phyloP scores from a whole-genome alignment of 2,329 filamentous ascomycete species.

The Didymellaceae sp. region DNA sequence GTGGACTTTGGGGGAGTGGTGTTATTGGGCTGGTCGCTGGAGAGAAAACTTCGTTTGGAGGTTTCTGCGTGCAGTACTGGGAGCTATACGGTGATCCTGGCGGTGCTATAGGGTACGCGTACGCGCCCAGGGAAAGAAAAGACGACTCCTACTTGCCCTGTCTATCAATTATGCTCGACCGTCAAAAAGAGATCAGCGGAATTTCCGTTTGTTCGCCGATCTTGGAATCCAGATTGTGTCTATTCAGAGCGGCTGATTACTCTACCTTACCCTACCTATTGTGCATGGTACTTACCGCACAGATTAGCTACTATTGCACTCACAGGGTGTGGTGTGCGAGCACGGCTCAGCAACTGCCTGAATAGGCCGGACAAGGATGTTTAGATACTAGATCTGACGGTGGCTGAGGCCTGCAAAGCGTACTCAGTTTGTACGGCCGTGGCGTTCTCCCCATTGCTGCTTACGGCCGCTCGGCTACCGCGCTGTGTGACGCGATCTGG shows the following conservation, averaged over 20 bases:
- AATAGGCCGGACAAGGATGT: neutral
- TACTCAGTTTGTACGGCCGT: slow-evolving; percentile 2
- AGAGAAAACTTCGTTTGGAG: no score
- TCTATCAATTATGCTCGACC: neutral
- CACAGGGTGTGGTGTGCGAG: neutral
- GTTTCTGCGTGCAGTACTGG: neutral
- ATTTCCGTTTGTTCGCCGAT: neutral
- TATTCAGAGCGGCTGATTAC: neutral
- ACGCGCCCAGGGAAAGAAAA: slow-evolving; percentile 3
- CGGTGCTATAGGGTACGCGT: slow-evolving; percentile 10
- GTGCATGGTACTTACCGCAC: no score
- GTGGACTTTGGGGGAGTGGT: neutral
- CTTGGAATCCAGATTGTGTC: neutral
- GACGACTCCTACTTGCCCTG: neutral
- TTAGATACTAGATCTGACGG: slow-evolving; percentile 8
- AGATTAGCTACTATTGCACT: no score
- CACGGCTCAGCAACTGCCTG: neutral
- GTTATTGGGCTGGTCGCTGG: neutral
- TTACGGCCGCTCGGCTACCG: slow-evolving; percentile 3
- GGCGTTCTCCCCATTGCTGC: slow-evolving; percentile 1
- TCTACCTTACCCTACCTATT: no score
- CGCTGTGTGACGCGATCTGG: slow-evolving; percentile 30
- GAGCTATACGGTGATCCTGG: neutral
- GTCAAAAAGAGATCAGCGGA: neutral
- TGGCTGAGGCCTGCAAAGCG: slow-evolving; percentile 10